phyloP scores from a whole-genome alignment of 768 basidiomycete genomes.

The Pisolithus marmoratus region DNA sequence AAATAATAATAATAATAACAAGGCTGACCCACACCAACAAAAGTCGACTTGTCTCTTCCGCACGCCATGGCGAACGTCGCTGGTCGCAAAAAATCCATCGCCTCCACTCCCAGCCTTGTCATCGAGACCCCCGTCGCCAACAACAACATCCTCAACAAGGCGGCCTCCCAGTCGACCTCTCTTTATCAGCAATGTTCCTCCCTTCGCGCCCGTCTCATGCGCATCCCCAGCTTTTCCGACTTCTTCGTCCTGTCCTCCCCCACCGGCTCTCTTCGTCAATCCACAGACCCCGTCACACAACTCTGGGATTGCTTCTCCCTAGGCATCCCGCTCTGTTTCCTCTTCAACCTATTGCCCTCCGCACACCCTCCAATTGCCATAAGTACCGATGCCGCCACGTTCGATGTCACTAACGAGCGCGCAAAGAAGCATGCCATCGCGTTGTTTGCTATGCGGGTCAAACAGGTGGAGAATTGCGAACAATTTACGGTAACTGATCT shows the following conservation, averaged over 20 bases:
- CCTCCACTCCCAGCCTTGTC: constrained; percentile 54
- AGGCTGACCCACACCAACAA: too few species aligned
- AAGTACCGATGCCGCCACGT: constrained; percentile 58
- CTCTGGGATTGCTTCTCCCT: constrained; percentile 93
- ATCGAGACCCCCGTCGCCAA: constrained; percentile 73
- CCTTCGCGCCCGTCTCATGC: constrained; percentile 69
- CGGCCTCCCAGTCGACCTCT: constrained; percentile 80
- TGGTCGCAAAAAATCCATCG: constrained; percentile 76
- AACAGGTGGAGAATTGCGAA: constrained; percentile 62
- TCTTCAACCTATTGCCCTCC: constrained; percentile 84
- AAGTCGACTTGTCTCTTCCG: too few species aligned
- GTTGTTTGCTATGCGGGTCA: constrained; percentile 86
- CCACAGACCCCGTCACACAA: constrained; percentile 89
- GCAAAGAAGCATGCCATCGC: constrained; percentile 88
- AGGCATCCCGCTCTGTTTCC: constrained; percentile 90
- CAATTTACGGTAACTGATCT: constrained; percentile 90
- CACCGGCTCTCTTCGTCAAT: constrained; percentile 57
- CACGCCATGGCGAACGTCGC: constrained; percentile 47
- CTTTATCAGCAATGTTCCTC: constrained; percentile 90
- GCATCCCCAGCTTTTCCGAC: constrained; percentile 65
- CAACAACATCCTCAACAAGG: constrained; percentile 87
- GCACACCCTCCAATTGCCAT: constrained; percentile 44
- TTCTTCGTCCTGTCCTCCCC: constrained; percentile 62
- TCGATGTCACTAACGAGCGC: constrained; percentile 70
- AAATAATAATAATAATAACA: too few species aligned